Base-by-base conservation (phyloP, 495 filamentous ascomycete species). In the Penicillium herquei region DNA sequence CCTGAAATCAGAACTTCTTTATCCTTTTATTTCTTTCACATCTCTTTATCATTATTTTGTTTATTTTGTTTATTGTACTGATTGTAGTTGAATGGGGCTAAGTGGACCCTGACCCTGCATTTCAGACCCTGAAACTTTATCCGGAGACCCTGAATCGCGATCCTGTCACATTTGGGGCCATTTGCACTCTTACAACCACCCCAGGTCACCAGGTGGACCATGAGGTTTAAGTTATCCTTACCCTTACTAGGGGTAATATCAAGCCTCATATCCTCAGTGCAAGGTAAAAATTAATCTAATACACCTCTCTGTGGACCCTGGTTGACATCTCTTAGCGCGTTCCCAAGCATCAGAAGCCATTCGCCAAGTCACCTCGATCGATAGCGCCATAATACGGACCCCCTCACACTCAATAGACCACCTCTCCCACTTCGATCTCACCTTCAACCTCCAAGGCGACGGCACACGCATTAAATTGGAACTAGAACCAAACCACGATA, bases 401-500 rank as follows among this genome's bases (percentile, higher is more conserved):
- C 85, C 87, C 10, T 87, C 87, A 30, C 84, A 91, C 62, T 82
- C 87, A 54, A 83, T 96, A 32, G 86, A 92, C 66, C 85, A 90
- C 17, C 78, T 87, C 41, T 87, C 90, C 11, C 76, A 84, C 16
- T 98, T 98, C 70, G 88, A 94, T 63, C 71, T 98, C 58, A 83
- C 82, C 31, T 97, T 98, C 70, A 74, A 79, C 41, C 71, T 96
- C 40, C 86, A 89, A 60, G 75, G 82, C 57, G 77, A 81, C 40
- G 70, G 77, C 53, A 84, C 91, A 61, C 81, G 82, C 44, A 76
- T 98, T 56, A 90, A 89, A 59, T 81, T 98, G 42, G 79, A 82
- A 46, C 81, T 98, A 35, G 87, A 96, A 68, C 94, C 94, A 26
- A 98, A 97, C 64, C 84, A 96, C 71, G 91, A 97, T 71, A 88